A percentile compares a stretch with the other conserved stretches of the same genome.
Evolutionary conservation across 768 basidiomycete genomes (phyloP).

Genomic region (Calocybe gangraenosa): DNA sequence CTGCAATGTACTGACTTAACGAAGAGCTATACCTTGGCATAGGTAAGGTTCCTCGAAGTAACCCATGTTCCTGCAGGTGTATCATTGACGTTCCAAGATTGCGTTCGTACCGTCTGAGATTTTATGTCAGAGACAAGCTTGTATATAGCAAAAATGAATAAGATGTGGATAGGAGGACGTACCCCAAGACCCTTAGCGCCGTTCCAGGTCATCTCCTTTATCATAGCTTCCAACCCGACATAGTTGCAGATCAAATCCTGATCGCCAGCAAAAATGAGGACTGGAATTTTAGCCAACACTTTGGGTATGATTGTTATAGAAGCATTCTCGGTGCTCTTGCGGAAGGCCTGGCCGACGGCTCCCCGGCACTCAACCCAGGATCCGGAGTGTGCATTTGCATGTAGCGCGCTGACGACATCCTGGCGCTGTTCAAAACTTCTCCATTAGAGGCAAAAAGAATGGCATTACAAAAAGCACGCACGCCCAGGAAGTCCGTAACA

Average conservation of each 20-base stretch:
- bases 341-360: conserved; percentile 61
- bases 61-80: conserved; percentile 90
- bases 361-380: conserved; percentile 86
- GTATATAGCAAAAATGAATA: background rate
- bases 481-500: conserved; percentile 75
- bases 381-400: conserved; percentile 71
- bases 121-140: conserved; percentile 7
- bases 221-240: conserved; percentile 83
- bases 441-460: conserved; percentile 5
- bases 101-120: conserved; percentile 57
- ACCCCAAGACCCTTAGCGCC: conserved; percentile 84
- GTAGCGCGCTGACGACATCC: conserved; percentile 80
- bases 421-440: conserved; percentile 45
- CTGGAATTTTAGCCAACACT: conserved; percentile 73
- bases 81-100: conserved; percentile 72
- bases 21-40: conserved; percentile 63
- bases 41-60: conserved; percentile 83
- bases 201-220: conserved; percentile 81
- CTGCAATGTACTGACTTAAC: background rate
- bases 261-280: conserved; percentile 93
- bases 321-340: conserved; percentile 52
- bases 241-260: conserved; percentile 98
- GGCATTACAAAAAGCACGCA: conserved; percentile 34
- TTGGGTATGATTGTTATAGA: conserved; percentile 73
- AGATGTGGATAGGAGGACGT: conserved; percentile 24